Conservation (phyloP, 768 basidiomycete species). For the Russula virescens region DNA sequence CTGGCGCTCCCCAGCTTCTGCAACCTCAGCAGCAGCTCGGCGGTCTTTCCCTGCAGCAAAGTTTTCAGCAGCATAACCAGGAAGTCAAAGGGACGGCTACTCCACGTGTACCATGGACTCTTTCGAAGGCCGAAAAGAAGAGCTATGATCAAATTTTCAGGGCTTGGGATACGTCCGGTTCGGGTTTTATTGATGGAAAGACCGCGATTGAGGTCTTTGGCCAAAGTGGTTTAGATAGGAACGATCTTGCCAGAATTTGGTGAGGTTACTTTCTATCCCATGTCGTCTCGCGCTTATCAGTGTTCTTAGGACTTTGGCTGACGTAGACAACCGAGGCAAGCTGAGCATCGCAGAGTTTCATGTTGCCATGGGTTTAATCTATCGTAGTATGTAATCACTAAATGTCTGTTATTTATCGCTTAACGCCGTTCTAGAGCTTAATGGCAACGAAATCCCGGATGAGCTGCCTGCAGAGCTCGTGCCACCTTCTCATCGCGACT, state of each 20-base stretch:
- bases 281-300: slow-evolving; percentile 1
- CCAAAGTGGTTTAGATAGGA: slow-evolving; percentile 80
- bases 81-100: slow-evolving; percentile 56
- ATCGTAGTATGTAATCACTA: slow-evolving; percentile 64
- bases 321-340: slow-evolving; percentile 90
- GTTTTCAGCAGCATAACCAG: slow-evolving; percentile 84
- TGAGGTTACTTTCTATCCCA: slow-evolving; percentile 36
- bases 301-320: slow-evolving; percentile 73
- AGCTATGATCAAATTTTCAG: slow-evolving; percentile 95
- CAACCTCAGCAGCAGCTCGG: slow-evolving; percentile 39
- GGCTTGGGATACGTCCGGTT: slow-evolving; percentile 81
- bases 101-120: slow-evolving; percentile 77
- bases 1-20: slow-evolving; percentile 64
- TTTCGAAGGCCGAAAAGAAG: slow-evolving; percentile 89
- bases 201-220: slow-evolving; percentile 92
- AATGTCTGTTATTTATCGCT: background rate
- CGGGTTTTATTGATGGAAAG: slow-evolving; percentile 81
- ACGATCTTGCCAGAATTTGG: slow-evolving; percentile 93
- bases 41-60: slow-evolving; percentile 66
- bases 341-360: slow-evolving; percentile 95
- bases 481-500: slow-evolving; percentile 86
- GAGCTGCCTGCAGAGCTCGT: slow-evolving; percentile 82
- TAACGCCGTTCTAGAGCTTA: slow-evolving; percentile 53
- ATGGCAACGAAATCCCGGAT: slow-evolving; percentile 87
- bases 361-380: slow-evolving; percentile 97